Conservation (phyloP, 805 yeast species). For the Spathaspora sp. region DNA sequence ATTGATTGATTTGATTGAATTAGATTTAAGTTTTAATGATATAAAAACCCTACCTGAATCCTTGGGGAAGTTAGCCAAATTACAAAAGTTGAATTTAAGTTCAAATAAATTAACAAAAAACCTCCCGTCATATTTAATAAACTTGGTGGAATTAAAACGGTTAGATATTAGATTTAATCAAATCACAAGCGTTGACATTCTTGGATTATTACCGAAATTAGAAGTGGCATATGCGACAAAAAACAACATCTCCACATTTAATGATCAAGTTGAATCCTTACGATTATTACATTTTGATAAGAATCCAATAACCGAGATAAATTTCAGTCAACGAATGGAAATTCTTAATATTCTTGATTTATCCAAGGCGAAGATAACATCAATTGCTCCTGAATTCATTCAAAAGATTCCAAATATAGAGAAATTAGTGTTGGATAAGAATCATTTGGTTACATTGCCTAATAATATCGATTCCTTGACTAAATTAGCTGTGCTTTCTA, state of each 20-base stretch:
- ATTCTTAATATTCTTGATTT: conserved; percentile 70
- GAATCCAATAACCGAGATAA: conserved; percentile 77
- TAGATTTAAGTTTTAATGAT: conserved; percentile 82
- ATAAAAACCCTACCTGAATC: conserved; percentile 58
- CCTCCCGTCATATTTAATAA: conserved; percentile 51
- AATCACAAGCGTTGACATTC: conserved; percentile 48
- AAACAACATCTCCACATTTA: conserved; percentile 69
- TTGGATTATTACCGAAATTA: conserved; percentile 55
- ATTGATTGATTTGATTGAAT: conserved; percentile 53
- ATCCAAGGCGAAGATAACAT: conserved; percentile 77
- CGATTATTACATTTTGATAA: conserved; percentile 70
- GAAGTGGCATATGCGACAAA: conserved; percentile 74
- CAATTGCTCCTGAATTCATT: conserved; percentile 64
- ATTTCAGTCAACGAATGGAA: conserved; percentile 49
- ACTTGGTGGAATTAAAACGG: conserved; percentile 56
- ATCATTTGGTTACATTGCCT: conserved; percentile 77
- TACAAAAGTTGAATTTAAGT: conserved; percentile 69
- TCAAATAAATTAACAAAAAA: conserved; percentile 60
- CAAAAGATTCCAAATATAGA: conserved; percentile 62
- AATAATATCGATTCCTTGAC: conserved; percentile 57
- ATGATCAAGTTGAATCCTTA: conserved; percentile 57
- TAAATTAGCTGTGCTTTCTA: conserved; percentile 62
- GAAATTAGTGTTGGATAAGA: conserved; percentile 71
- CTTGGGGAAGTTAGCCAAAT: conserved; percentile 53
- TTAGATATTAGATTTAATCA: conserved; percentile 77